Conservation (phyloP, 73 alveolate genomes). For the Diophrys sp. region DNA sequence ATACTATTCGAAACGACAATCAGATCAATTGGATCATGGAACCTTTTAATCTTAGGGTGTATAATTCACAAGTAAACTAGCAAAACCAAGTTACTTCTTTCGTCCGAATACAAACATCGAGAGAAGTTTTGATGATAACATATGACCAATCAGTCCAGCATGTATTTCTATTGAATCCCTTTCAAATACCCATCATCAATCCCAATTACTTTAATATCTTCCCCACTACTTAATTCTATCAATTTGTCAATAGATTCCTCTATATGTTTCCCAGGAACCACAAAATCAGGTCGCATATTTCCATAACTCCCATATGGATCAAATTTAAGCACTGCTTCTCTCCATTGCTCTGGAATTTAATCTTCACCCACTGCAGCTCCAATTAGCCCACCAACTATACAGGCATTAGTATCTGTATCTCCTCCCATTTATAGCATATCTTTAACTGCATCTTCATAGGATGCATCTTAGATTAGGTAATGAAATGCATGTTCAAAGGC, state of each 20-base stretch:
- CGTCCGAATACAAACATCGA: no score
- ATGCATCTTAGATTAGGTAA: background rate
- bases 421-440: slow-evolving; percentile 47
- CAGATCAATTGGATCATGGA: no score
- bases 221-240: no score
- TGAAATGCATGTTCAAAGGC: slow-evolving; percentile 19
- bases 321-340: background rate
- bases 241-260: background rate
- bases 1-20: no score
- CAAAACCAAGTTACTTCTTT: no score
- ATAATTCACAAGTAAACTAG: no score
- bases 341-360: background rate
- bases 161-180: no score
- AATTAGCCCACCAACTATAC: slow-evolving; percentile 64
- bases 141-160: no score
- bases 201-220: no score
- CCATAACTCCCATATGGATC: background rate
- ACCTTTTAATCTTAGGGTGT: no score
- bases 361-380: slow-evolving; percentile 21
- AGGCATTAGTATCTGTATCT: slow-evolving; percentile 73
- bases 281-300: background rate
- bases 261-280: background rate
- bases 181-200: no score
- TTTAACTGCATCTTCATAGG: slow-evolving; percentile 41
- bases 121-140: no score